Percentiles rank a stretch among this genome's conserved stretches.
These are phyloP conservation scores for Fraxinus velutina DNA, from an alignment of 305 asterid genomes.

Conservation along the genomic window DNA sequence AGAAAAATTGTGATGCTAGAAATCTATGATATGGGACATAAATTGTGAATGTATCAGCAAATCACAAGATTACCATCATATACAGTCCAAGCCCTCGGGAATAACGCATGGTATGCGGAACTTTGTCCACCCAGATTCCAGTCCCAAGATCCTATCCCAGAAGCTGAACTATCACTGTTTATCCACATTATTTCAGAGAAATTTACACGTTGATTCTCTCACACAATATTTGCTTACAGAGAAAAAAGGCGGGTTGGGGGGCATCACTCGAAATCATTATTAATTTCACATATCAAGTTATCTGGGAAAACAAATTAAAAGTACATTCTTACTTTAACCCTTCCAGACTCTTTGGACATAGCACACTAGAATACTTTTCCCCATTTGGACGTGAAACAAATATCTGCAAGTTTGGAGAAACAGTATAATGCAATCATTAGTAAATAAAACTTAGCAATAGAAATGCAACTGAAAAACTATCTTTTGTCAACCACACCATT, in stretches of 20 bases:
- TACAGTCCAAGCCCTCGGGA: slow-evolving; percentile 96
- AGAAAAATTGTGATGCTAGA: slow-evolving; percentile 15
- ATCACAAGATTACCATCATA: slow-evolving; percentile 62
- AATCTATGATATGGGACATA: slow-evolving; percentile 18
- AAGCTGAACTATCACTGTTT: slow-evolving; percentile 64
- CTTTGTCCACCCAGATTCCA: slow-evolving; percentile 70
- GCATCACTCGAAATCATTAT: slow-evolving; percentile 9
- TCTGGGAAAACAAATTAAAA: background rate
- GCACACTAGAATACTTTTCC: slow-evolving; percentile 62
- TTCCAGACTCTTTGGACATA: slow-evolving; percentile 67
- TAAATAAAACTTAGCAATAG: background rate
- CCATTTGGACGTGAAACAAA: slow-evolving; percentile 80
- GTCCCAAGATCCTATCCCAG: slow-evolving; percentile 96
- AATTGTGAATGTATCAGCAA: slow-evolving; percentile 17
- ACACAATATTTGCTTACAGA: background rate
- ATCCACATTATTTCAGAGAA: slow-evolving; percentile 34
- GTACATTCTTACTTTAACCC: slow-evolving; percentile 46
- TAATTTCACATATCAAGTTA: background rate
- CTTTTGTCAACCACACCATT: slow-evolving; percentile 6
- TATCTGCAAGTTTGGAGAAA: slow-evolving; percentile 40
- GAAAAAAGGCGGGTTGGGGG: background rate
- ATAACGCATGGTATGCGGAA: slow-evolving; percentile 87
- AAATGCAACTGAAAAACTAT: slow-evolving; percentile 7
- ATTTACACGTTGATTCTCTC: background rate
- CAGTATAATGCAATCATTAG: background rate